A percentile compares a stretch with the other conserved stretches of the same genome.
These are phyloP conservation scores for Saturnispora mendoncae DNA, from an alignment of 805 yeast genomes.

Conservation along the genomic window DNA sequence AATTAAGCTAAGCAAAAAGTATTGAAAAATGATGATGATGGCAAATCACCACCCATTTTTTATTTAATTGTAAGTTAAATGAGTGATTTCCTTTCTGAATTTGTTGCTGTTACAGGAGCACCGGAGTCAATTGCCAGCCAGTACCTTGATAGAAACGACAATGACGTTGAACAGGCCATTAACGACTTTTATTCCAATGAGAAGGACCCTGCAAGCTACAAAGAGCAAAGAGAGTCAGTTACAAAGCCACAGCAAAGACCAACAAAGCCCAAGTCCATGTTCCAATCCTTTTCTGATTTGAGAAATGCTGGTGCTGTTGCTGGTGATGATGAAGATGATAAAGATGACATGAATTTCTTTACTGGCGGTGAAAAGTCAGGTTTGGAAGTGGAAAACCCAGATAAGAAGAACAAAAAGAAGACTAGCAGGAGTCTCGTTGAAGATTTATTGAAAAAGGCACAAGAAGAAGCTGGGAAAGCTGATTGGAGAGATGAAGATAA, in stretches of 20 bases:
- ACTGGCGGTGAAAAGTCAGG: constrained; percentile 71
- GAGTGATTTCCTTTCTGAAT: constrained; percentile 13
- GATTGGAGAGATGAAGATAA: constrained; percentile 23
- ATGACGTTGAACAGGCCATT: constrained; percentile 22
- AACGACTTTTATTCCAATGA: constrained; percentile 21
- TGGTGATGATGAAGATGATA: constrained; percentile 27
- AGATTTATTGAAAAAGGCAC: constrained; percentile 59
- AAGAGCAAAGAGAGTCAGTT: no score
- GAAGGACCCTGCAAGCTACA: constrained; percentile 3
- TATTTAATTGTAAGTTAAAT: background rate
- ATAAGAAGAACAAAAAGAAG: constrained; percentile 23
- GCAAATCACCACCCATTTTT: background rate
- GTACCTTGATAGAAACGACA: constrained; percentile 27
- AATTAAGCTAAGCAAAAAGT: no score
- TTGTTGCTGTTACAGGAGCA: constrained; percentile 17
- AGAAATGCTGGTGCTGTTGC: constrained; percentile 23
- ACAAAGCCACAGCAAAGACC: constrained; percentile 4
- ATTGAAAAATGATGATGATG: background rate
- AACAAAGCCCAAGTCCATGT: constrained; percentile 13
- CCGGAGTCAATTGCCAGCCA: constrained; percentile 31
- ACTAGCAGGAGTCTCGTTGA: constrained; percentile 38
- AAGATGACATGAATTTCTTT: constrained; percentile 33
- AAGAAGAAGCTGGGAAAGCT: constrained; percentile 48
- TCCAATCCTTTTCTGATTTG: constrained; percentile 29
- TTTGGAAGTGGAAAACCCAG: constrained; percentile 70